These are phyloP conservation scores for Rhodotorula sp. DNA, from an alignment of 1,284 basidiomycete species.

Conservation along the genomic window DNA sequence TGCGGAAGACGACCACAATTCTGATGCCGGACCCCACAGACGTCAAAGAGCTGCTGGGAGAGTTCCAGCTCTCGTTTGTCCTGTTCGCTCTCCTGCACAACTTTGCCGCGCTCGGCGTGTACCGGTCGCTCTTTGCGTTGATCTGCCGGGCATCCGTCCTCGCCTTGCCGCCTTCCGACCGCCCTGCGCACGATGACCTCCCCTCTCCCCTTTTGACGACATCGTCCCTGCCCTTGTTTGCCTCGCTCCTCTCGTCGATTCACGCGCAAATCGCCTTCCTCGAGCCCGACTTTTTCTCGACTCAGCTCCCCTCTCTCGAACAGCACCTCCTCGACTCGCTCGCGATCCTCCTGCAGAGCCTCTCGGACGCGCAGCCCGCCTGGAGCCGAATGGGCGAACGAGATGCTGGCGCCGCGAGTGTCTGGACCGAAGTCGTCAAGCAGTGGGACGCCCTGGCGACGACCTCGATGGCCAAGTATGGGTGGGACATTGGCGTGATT, in stretches of 20 bases:
- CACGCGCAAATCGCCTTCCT: constrained; percentile 48
- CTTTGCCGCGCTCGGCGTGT: constrained; percentile 50
- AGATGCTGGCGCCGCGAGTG: neutral
- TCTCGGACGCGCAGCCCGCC: constrained; percentile 31
- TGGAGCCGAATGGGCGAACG: constrained; percentile 9
- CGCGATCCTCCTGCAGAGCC: constrained; percentile 43
- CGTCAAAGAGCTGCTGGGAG: constrained; percentile 47
- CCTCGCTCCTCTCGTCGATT: constrained; percentile 46
- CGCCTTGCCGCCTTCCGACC: constrained; percentile 36
- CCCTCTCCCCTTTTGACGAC: constrained; percentile 1
- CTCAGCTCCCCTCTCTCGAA: constrained; percentile 53
- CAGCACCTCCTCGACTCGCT: constrained; percentile 49
- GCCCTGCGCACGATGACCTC: constrained; percentile 18
- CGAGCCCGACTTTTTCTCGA: constrained; percentile 49
- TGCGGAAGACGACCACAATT: neutral
- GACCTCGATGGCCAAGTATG: constrained; percentile 36
- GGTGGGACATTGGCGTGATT: constrained; percentile 41
- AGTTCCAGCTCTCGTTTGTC: constrained; percentile 53
- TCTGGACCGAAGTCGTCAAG: constrained; percentile 26
- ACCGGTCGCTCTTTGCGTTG: constrained; percentile 51
- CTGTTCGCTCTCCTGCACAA: constrained; percentile 52
- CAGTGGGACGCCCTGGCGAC: constrained; percentile 36
- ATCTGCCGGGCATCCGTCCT: constrained; percentile 42
- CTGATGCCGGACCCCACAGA: constrained; percentile 42
- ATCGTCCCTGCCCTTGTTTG: constrained; percentile 19